These are phyloP conservation scores for Ailanthus altissimus DNA, from an alignment of 345 rosid species.

Conservation along the genomic window DNA sequence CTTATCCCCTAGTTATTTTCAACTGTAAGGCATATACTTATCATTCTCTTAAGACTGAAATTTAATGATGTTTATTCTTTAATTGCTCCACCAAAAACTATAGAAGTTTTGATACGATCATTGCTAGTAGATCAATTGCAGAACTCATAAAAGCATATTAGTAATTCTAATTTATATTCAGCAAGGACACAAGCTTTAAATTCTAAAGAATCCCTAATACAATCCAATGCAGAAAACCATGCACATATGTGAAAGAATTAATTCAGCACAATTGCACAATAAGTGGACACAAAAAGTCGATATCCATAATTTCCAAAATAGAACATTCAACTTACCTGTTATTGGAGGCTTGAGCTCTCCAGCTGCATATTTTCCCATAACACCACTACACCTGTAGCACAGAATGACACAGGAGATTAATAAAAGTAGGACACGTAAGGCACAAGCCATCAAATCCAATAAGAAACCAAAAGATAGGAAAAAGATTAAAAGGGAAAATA, in stretches of 20 bases:
- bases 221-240: too few relatives aligned
- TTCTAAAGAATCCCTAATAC: not conserved
- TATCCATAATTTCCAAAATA: not conserved
- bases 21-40: not conserved
- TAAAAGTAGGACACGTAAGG: not conserved
- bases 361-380: conserved; percentile 94
- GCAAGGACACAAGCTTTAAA: not conserved
- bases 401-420: conserved; percentile 11
- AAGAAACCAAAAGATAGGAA: not conserved
- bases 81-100: not conserved
- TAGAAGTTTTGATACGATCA: not conserved
- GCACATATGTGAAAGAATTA: too few relatives aligned
- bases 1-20: too few relatives aligned
- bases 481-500: not conserved
- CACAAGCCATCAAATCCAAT: not conserved
- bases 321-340: conserved; percentile 57
- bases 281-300: not conserved
- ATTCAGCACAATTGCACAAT: not conserved
- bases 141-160: not conserved
- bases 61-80: not conserved
- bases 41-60: not conserved
- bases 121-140: not conserved
- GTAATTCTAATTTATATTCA: not conserved
- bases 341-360: conserved; percentile 98
- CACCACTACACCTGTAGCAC: conserved; percentile 89